phyloP scores from a whole-genome alignment of 2,329 filamentous ascomycete genomes.

The Hansfordia pulvinata region DNA sequence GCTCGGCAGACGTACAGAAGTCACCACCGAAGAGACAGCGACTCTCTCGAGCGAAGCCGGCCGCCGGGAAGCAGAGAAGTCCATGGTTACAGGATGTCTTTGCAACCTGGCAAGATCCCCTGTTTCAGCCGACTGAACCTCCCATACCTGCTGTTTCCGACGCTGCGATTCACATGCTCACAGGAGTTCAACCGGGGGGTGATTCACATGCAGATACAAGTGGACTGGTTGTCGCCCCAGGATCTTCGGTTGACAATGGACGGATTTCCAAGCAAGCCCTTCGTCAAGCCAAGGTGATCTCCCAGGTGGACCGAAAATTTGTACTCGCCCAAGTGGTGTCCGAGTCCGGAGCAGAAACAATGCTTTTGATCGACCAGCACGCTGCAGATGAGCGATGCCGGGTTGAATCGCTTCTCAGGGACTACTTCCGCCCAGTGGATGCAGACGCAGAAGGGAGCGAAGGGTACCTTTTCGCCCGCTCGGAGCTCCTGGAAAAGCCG shows the following conservation, averaged over 20 bases:
- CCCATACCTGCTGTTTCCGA: slow-evolving; percentile 28
- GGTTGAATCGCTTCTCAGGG: slow-evolving; percentile 56
- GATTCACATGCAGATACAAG: no score
- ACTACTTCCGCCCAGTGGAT: slow-evolving; percentile 26
- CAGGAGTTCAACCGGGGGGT: no score
- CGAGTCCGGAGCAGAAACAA: not conserved
- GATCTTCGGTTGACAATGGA: slow-evolving; percentile 15
- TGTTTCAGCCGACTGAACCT: slow-evolving; percentile 43
- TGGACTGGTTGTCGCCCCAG: no score
- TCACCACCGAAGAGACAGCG: slow-evolving; percentile 5
- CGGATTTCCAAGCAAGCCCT: slow-evolving; percentile 51
- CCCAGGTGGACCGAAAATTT: slow-evolving; percentile 84
- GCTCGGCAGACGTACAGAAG: no score
- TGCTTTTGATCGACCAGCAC: slow-evolving; percentile 84
- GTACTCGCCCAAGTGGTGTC: slow-evolving; percentile 47
- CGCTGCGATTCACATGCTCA: no score
- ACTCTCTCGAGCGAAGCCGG: slow-evolving; percentile 5
- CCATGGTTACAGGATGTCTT: slow-evolving; percentile 50
- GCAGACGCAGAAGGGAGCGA: not conserved
- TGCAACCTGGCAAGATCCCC: slow-evolving; percentile 59
- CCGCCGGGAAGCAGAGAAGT: slow-evolving; percentile 6
- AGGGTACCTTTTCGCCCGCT: slow-evolving; percentile 9
- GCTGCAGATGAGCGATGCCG: slow-evolving; percentile 82
- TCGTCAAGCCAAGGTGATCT: slow-evolving; percentile 48
- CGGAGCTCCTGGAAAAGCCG: slow-evolving; percentile 31